Evolutionary conservation across 768 basidiomycete genomes (phyloP), one percentile per base, ranked within the genome.

Genomic region (Xerocomellus chrysenteron): DNA sequence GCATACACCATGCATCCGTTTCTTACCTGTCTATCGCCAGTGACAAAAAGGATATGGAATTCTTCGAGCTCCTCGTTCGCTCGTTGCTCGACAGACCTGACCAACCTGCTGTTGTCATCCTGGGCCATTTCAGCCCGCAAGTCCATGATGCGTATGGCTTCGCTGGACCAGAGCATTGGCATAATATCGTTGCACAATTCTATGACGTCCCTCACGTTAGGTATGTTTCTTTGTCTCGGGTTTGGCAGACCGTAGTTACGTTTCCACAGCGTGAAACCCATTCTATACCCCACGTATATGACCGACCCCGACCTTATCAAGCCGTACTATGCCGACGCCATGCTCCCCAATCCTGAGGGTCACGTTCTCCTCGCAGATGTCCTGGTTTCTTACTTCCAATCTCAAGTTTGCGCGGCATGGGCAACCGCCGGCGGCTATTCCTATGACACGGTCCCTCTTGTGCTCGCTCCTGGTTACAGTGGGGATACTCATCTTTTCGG

Each of bases 61-160:
- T 94, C 72, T 98, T 96, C 64, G 97, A 99, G 68, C 80, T 93
- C 14, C 87, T 99, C 57, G 80, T 98, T 56, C 91, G 97, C 32
- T 95, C 94, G 4, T 80, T 98, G 69, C 87, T 99, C 46, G 79
- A 92, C 41, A 85, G 96, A 28, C 90, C 89, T 2, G 94, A 97
- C 63, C 83, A 88, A 57, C 97, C 97, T 16, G 97, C 95, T 33
- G 84, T 99, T 56, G 72, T 99, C 63, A 81, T 98, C 56, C 84
- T 99, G n/a, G 96, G 96, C 16, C 95, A 98, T 74, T 98, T 98
- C 68, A 84, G 84, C 52, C 91, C 95, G 0, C 94, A 99, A 65
- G 68, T 88, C 1, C 91, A 95, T 63, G 77, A 82, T 37, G 73
- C 80, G 21, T 77, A 92, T 64, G 95, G 94, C 2, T 97, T 90